Conservation (phyloP, 441 rosid species). For the Geranium incanum region DNA sequence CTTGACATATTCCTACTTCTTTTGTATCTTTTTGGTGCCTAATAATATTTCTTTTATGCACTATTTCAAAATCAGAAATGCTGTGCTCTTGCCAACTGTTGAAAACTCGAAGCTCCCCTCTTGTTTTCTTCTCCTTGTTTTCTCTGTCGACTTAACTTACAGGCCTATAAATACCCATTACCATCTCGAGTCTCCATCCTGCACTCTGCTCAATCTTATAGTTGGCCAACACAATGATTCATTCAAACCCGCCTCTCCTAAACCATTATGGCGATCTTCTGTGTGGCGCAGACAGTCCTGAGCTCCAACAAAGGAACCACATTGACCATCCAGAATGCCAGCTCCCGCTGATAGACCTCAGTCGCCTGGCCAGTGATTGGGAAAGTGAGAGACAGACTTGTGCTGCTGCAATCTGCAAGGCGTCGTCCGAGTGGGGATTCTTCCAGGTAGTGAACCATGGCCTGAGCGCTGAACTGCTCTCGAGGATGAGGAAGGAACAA, state of each 20-base stretch:
- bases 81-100: constrained; percentile 42
- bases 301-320: background rate
- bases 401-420: constrained; percentile 34
- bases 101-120: constrained; percentile 15
- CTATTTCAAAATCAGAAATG: constrained; percentile 18
- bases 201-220: constrained; percentile 4
- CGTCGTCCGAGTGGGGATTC: constrained; percentile 61
- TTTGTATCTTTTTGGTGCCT: background rate
- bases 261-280: constrained; percentile 27
- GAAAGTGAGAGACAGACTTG: constrained; percentile 26
- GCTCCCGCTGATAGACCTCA: constrained; percentile 54
- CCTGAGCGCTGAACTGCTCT: constrained; percentile 31
- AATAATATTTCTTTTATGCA: constrained; percentile 3
- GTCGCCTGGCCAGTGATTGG: constrained; percentile 21
- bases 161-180: constrained; percentile 1
- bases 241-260: constrained; percentile 40
- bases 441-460: constrained; percentile 67
- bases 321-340: constrained; percentile 26
- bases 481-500: constrained; percentile 46
- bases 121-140: constrained; percentile 21
- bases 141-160: constrained; percentile 9
- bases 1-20: constrained; percentile 4
- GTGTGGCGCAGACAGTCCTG: constrained; percentile 11
- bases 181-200: background rate
- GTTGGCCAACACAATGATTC: constrained; percentile 9